Evolutionary conservation across 768 basidiomycete species (phyloP).

Genomic region (Wakefieldia striispora): DNA sequence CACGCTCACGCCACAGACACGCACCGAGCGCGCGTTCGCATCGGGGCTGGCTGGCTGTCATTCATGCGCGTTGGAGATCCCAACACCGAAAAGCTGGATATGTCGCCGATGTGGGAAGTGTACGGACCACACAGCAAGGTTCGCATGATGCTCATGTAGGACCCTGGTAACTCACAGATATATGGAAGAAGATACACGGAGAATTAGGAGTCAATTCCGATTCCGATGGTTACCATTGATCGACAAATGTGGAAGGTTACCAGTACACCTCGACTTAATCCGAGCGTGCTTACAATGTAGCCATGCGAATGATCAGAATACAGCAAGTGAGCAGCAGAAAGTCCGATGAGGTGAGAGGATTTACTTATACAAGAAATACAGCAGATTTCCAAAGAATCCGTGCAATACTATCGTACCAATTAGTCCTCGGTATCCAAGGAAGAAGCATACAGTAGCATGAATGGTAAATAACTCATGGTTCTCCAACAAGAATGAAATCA

Average conservation of each 20-base stretch:
- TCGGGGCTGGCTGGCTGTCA: constrained; percentile 61
- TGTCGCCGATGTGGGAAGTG: constrained; percentile 49
- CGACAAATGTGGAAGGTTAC: neutral
- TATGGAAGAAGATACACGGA: constrained; percentile 38
- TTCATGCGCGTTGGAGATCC: constrained; percentile 58
- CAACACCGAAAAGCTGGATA: constrained; percentile 50
- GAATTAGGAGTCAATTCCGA: constrained; percentile 24
- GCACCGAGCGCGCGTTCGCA: constrained; percentile 49
- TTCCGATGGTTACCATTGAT: neutral
- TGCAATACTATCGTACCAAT: constrained; percentile 5
- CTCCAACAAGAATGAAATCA: constrained; percentile 3
- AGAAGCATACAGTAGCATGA: constrained; percentile 8
- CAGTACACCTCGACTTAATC: too few species aligned
- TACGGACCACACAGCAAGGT: constrained; percentile 32
- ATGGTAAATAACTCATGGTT: neutral
- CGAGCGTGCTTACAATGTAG: too few species aligned
- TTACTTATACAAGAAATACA: neutral
- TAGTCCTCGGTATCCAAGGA: constrained; percentile 1
- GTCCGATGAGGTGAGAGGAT: neutral
- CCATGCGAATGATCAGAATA: neutral
- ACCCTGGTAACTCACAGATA: constrained; percentile 29
- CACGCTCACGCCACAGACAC: constrained; percentile 45
- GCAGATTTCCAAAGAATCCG: neutral
- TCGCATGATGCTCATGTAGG: constrained; percentile 49
- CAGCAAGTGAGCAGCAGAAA: neutral